phyloP scores from a whole-genome alignment of 257 asterid species.

The Solanum pimpinellifolium region DNA sequence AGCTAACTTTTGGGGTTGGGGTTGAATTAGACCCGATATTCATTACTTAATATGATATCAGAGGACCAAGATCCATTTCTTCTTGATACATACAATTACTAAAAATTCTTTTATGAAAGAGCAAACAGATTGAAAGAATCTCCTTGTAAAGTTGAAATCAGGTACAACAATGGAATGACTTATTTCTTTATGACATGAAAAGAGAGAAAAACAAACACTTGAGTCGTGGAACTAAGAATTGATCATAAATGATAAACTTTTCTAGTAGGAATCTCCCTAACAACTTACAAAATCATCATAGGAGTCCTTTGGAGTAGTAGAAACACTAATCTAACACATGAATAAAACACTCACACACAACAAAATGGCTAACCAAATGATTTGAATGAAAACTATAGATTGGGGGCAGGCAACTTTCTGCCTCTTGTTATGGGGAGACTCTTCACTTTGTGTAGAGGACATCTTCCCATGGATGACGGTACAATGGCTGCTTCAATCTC shows the following conservation, averaged over 20 bases:
- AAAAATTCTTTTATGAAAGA: neutral
- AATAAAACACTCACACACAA: constrained; percentile 8
- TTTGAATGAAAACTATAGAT: neutral
- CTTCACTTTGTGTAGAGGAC: constrained; percentile 94
- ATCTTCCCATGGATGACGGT: constrained; percentile 99
- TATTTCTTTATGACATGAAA: neutral
- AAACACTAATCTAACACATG: constrained; percentile 19
- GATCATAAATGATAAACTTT: constrained; percentile 1
- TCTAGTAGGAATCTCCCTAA: neutral
- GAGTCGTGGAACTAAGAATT: constrained; percentile 2
- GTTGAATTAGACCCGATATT: neutral
- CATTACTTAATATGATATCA: neutral
- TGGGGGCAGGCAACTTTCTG: neutral
- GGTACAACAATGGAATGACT: neutral
- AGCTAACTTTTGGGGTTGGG: neutral
- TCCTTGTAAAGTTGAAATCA: neutral
- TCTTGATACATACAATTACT: neutral
- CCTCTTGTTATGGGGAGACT: neutral
- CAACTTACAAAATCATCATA: constrained; percentile 9
- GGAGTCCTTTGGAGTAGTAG: constrained; percentile 17
- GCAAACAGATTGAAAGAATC: neutral
- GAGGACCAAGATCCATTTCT: neutral
- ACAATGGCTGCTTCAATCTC: constrained; percentile 96
- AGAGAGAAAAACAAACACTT: neutral
- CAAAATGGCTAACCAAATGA: constrained; percentile 13